Evolutionary conservation across 2,329 filamentous ascomycete species (phyloP).

Genomic region (Huntiella bhutanensis): DNA sequence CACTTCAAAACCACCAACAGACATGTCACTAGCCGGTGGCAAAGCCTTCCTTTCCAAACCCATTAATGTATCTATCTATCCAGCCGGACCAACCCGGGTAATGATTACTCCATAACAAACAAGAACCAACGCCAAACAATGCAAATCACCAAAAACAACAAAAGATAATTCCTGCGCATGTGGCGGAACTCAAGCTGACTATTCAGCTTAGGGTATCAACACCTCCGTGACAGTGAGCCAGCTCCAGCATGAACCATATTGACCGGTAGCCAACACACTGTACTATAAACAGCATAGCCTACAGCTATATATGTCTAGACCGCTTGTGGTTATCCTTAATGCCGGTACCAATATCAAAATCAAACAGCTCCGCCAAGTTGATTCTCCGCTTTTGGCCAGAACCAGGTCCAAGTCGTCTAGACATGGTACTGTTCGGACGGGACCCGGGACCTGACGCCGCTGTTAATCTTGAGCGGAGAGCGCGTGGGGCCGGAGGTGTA

Average conservation of each 20-base stretch:
- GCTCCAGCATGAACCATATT: not conserved
- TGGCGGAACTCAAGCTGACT: not conserved
- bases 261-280: not conserved
- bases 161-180: not conserved
- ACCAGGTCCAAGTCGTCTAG: constrained; percentile 35
- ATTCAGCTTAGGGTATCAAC: not conserved
- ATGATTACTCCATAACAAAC: too few relatives aligned
- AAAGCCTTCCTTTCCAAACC: too few relatives aligned
- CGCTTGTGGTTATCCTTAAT: constrained; percentile 46
- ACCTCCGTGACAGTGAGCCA: not conserved
- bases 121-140: not conserved
- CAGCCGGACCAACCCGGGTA: too few relatives aligned
- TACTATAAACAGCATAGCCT: not conserved
- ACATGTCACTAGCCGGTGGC: too few relatives aligned
- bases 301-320: constrained; percentile 25
- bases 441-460: constrained; percentile 12
- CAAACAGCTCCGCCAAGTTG: constrained; percentile 58
- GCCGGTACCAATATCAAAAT: constrained; percentile 42
- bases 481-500: constrained; percentile 15
- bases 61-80: too few relatives aligned
- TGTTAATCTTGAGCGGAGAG: constrained; percentile 5
- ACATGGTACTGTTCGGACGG: constrained; percentile 13
- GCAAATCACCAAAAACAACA: constrained; percentile 1
- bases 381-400: constrained; percentile 56
- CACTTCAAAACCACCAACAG: not conserved